phyloP scores from a whole-genome alignment of 768 basidiomycete genomes.

The Clitopilus passeckerianus region DNA sequence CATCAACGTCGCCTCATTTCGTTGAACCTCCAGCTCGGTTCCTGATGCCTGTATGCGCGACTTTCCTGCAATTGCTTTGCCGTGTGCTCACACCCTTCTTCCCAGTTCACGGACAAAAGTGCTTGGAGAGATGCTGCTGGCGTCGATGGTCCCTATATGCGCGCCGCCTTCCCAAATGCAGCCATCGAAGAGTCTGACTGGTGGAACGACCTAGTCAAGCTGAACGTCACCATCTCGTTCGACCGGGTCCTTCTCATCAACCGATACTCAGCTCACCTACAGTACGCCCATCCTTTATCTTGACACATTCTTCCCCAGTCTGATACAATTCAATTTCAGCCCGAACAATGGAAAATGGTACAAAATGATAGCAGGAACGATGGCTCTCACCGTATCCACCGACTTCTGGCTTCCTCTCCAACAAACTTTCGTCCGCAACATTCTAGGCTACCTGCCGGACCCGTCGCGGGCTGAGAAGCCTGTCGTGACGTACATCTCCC shows the following conservation, averaged over 20 bases:
- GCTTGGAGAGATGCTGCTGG: conserved; percentile 59
- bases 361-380: conserved; percentile 31
- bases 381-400: conserved; percentile 19
- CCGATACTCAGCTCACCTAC: conserved; percentile 54
- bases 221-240: conserved; percentile 50
- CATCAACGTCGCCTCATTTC: neutral
- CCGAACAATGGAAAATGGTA: conserved; percentile 20
- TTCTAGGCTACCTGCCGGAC: conserved; percentile 25
- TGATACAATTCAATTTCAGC: conserved; percentile 14
- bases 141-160: conserved; percentile 60
- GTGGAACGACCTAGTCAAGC: conserved; percentile 53
- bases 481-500: conserved; percentile 52
- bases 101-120: conserved; percentile 16
- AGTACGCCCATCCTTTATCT: conserved; percentile 15
- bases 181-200: conserved; percentile 54
- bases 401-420: conserved; percentile 32
- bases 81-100: neutral
- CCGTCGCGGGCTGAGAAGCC: conserved; percentile 11
- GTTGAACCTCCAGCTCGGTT: conserved; percentile 23
- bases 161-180: conserved; percentile 56
- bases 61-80: neutral
- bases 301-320: neutral
- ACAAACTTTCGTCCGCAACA: conserved; percentile 18
- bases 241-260: conserved; percentile 57
- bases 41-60: conserved; percentile 26